These are phyloP conservation scores for Phaffia australis DNA, from an alignment of 768 basidiomycete genomes.

Conservation along the genomic window DNA sequence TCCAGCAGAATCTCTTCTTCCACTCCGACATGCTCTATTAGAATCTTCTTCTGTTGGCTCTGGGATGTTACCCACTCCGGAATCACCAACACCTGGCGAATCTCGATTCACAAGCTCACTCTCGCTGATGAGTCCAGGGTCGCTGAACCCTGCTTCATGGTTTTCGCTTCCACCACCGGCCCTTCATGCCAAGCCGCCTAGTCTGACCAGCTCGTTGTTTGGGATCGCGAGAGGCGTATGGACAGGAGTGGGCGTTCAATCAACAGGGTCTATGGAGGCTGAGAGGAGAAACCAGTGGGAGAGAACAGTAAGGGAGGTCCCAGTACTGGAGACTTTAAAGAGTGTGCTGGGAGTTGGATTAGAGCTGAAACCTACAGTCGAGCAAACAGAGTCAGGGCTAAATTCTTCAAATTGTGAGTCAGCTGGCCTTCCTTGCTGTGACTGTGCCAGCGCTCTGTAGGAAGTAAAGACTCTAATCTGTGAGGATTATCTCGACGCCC, in stretches of 20 bases:
- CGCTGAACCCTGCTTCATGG: slow-evolving; percentile 6
- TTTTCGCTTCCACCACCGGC: slow-evolving; percentile 23
- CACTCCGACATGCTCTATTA: slow-evolving; percentile 21
- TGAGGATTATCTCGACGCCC: slow-evolving; percentile 14
- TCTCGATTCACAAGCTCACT: not conserved
- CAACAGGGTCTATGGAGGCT: slow-evolving; percentile 38
- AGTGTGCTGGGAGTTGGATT: slow-evolving; percentile 85
- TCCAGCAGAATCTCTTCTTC: slow-evolving; percentile 22
- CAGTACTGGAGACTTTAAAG: slow-evolving; percentile 74
- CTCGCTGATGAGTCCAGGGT: not conserved
- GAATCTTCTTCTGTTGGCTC: slow-evolving; percentile 18
- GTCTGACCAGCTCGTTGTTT: slow-evolving; percentile 36
- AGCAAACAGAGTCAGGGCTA: slow-evolving; percentile 56
- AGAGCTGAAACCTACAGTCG: slow-evolving; percentile 48
- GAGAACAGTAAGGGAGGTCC: slow-evolving; percentile 43
- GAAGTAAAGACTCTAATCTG: not conserved
- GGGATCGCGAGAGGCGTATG: slow-evolving; percentile 34
- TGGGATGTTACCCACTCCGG: slow-evolving; percentile 9
- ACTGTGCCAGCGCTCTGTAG: no score
- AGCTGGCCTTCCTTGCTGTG: no score
- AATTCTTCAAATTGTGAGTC: slow-evolving; percentile 8
- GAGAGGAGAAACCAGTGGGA: slow-evolving; percentile 39
- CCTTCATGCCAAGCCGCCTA: slow-evolving; percentile 32
- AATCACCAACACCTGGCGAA: not conserved
- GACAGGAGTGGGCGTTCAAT: slow-evolving; percentile 30